Percentiles rank a stretch among this genome's conserved stretches.
phyloP scores from a whole-genome alignment of 2,329 filamentous ascomycete species.

The Spiromastix sp. region DNA sequence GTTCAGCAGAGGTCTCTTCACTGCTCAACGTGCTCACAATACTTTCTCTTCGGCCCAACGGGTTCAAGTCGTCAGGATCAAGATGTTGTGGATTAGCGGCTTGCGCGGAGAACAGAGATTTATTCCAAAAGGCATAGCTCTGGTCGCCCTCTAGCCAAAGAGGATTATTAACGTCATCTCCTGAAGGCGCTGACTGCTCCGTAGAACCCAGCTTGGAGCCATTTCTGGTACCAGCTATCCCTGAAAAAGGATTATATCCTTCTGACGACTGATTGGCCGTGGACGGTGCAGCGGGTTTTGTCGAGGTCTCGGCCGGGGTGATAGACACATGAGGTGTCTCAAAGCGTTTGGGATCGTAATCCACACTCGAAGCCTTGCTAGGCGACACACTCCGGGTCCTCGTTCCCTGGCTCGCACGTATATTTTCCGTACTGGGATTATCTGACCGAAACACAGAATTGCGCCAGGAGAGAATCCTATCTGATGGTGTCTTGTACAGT shows the following conservation, averaged over 20 bases:
- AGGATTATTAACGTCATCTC: constrained; percentile 16
- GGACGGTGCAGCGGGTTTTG: constrained; percentile 17
- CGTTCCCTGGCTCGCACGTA: constrained; percentile 17
- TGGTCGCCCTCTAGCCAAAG: constrained; percentile 42
- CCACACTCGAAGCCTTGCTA: constrained; percentile 28
- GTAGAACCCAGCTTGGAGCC: no score
- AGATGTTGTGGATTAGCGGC: not conserved
- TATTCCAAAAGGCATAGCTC: constrained; percentile 45
- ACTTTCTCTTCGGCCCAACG: constrained; percentile 27
- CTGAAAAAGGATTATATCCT: not conserved
- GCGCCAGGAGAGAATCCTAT: constrained; percentile 82
- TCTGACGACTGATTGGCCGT: not conserved
- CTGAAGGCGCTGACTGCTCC: not conserved
- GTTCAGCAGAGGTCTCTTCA: constrained; percentile 37
- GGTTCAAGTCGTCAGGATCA: constrained; percentile 4
- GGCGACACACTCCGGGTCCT: constrained; percentile 39
- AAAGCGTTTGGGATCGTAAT: constrained; percentile 3
- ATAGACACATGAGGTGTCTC: not conserved
- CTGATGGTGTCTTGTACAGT: constrained; percentile 44
- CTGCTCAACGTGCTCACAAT: constrained; percentile 48
- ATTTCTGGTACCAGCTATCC: no score
- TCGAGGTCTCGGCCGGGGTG: constrained; percentile 15
- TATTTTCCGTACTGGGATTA: constrained; percentile 37
- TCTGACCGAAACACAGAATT: constrained; percentile 53
- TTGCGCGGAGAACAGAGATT: constrained; percentile 25